Base-by-base conservation (phyloP, 2,329 filamentous ascomycete genomes). In the Aspergillus japonicus region DNA sequence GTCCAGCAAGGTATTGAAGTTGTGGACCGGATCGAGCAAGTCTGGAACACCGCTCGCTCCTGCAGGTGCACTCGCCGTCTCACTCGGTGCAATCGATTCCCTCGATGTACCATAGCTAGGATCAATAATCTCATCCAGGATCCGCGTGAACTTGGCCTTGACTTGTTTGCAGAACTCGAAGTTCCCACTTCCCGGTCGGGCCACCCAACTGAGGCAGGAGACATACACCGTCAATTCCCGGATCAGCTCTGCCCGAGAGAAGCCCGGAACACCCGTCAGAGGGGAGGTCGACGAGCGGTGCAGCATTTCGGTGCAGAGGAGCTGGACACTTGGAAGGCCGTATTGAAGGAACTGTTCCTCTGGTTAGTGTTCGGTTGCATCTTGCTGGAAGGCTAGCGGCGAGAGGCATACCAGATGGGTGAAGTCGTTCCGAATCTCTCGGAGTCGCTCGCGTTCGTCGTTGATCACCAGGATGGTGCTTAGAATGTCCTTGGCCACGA, bases 71-170 rank as follows among this genome's bases (percentile, higher is more conserved):
- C 12, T 16, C 14, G 23, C 48, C 24, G 48, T 29, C 24, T 50
- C 48, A n/a, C 14, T 29, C 23, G 14, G 23, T 12, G 21, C 23
- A 16, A n/a, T 8, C 3, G 7, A 19, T 24, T 7, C 10, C 23
- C 44, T 33, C 10, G 16, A n/a, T 8, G 35, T 23, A 10, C 19
- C 47, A 56, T 26, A 21, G n/a, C 35, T 56, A 12, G 49, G 54
- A 31, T 52, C 56, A 8, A 52, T 26, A 11, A 57, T 56, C 26
- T 50, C 26, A 10, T 56, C 54, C 54, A 56, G 44, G 16, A 48
- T 56, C 10, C 54, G 47, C 11, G 54, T 56, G 2, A 56, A n/a
- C 48, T 12, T 56, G 23, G 54, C 54, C 14, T 56, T 56, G n/a
- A 56, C 44, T 16, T 49, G 39, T 5, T 49, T 56, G 54, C 54